Evolutionary conservation across 192 early-diverging fungal species (phyloP), one percentile per base, ranked within the genome.

Genomic region (Coemansia asiatica): DNA sequence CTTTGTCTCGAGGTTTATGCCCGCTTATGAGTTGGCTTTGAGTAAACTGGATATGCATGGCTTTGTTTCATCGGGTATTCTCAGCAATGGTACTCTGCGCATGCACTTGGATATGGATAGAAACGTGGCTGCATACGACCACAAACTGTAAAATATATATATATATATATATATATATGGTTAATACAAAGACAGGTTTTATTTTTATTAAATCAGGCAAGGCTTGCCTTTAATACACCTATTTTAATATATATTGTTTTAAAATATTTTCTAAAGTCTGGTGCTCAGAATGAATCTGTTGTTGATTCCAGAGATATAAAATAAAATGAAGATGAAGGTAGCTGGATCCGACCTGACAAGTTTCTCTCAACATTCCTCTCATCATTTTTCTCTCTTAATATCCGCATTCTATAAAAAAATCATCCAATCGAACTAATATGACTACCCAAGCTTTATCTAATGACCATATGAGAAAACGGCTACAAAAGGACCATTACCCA

Each of bases 1-100:
- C 56, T 96, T 98, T 87, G 89, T 98, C 1, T 81, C 90, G 31
- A 83, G 89, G 22, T 98, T 92, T 70, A 91, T 95, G 91, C 96
- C 96, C 2, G 85, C 84, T 2, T 96, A 98, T 46, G 80, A 82
- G 31, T 61, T 82, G 68, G 74, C 71, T 36, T 35, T 73, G 48
- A 67, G 50, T 6, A 74, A 74, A 27, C 68, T 82, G 10, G 74
- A 82, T 31, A 53, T 25, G 18, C 31, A 59, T 1, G 80, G 80
- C 0, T 77, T 82, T 63, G 48, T 75, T 15, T 66, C 73, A 1
- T 81, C 78, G 7, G 73, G 69, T 0, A 27, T 57, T 9, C n/a
- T 79, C 36, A 49, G 5, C 13, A 25, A 60, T 67, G 26, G 27
- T 50, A 69, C 73, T 0, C 38, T 81, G 67, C 68, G 79, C 27